These are phyloP conservation scores for Xylaria palmicola DNA, from an alignment of 495 filamentous ascomycete species.

Conservation along the genomic window DNA sequence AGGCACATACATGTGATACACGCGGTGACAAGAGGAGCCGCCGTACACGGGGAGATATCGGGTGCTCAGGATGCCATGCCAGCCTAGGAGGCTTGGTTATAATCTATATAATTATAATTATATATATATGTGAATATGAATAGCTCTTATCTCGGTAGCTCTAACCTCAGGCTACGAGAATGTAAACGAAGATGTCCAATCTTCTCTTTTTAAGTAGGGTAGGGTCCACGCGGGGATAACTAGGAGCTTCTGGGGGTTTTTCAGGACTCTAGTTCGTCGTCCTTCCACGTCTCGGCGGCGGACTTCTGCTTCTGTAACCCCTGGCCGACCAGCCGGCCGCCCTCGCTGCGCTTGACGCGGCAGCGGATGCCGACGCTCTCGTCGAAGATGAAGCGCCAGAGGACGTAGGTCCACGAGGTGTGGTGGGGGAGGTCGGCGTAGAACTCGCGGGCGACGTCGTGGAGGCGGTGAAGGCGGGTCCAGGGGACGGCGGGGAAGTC, in stretches of 20 bases:
- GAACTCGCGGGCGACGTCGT: constrained; percentile 85
- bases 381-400: constrained; percentile 94
- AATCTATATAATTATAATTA: too few relatives aligned
- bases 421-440: constrained; percentile 87
- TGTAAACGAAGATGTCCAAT: too few relatives aligned
- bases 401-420: constrained; percentile 85
- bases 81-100: too few relatives aligned
- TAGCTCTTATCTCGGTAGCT: too few relatives aligned
- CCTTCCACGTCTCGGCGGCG: constrained; percentile 35
- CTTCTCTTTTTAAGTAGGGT: neutral
- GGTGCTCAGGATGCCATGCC: too few relatives aligned
- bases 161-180: neutral
- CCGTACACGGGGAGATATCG: too few relatives aligned
- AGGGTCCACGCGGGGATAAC: neutral
- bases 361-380: constrained; percentile 83
- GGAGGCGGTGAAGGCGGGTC: constrained; percentile 74
- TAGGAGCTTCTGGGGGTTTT: neutral
- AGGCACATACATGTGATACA: too few relatives aligned
- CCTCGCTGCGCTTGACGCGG: constrained; percentile 87
- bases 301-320: constrained; percentile 45
- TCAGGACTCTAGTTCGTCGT: constrained; percentile 14
- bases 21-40: too few relatives aligned
- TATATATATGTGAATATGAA: too few relatives aligned
- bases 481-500: constrained; percentile 97
- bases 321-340: constrained; percentile 62